Conservation (phyloP, 1,284 basidiomycete species). For the Leucoagaricus sp. region DNA sequence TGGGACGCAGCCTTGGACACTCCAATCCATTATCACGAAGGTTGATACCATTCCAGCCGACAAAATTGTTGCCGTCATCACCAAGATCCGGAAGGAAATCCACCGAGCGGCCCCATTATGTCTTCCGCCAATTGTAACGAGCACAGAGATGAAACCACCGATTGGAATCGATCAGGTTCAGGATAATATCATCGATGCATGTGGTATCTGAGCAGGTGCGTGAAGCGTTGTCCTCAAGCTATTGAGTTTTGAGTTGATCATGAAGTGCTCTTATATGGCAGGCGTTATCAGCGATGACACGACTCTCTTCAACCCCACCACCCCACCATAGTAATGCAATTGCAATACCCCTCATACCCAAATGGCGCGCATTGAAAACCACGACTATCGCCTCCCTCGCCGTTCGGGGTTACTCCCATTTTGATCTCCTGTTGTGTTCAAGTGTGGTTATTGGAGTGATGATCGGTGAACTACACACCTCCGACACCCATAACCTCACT, state of each 20-base stretch:
- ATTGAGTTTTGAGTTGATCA: no score
- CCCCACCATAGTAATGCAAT: no score
- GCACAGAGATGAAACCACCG: conserved; percentile 43
- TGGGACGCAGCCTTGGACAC: conserved; percentile 47
- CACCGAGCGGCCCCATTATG: conserved; percentile 59
- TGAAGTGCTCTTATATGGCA: no score
- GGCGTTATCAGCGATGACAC: no score
- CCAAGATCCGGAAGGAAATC: conserved; percentile 41
- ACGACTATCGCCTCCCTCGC: not conserved
- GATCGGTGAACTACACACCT: not conserved
- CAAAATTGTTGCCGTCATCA: conserved; percentile 29
- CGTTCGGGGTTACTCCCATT: not conserved
- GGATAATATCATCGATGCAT: conserved; percentile 58
- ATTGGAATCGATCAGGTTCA: conserved; percentile 61
- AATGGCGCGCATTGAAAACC: not conserved
- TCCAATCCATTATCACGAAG: conserved; percentile 76
- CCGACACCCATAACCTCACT: not conserved
- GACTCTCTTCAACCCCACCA: no score
- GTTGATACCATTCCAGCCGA: conserved; percentile 49
- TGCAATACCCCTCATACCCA: not conserved
- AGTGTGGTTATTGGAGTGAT: not conserved
- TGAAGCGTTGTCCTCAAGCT: no score
- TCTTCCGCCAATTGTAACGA: conserved; percentile 62
- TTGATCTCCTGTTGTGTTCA: not conserved
- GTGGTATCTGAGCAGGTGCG: conserved; percentile 35